A percentile compares a stretch with the other conserved stretches of the same genome.
phyloP scores from a whole-genome alignment of 495 filamentous ascomycete genomes.

The Talaromyces thailandensis region DNA sequence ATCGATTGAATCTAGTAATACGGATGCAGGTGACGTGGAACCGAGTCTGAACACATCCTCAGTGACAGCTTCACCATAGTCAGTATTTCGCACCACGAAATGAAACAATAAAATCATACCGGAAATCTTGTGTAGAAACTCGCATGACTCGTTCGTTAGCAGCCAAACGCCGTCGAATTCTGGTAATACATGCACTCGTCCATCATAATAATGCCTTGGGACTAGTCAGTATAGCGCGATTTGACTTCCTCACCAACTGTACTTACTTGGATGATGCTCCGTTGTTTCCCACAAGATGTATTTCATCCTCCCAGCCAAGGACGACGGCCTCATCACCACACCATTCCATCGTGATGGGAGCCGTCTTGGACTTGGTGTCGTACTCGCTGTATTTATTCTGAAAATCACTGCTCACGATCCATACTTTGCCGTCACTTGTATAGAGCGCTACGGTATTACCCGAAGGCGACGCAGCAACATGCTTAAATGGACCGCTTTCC shows the following conservation, averaged over 20 bases:
- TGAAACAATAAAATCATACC: constrained; percentile 22
- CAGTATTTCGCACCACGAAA: constrained; percentile 5
- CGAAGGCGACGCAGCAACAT: constrained; percentile 83
- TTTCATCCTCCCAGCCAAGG: constrained; percentile 94
- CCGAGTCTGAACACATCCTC: constrained; percentile 85
- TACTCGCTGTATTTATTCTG: constrained; percentile 87
- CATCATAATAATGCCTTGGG: constrained; percentile 76
- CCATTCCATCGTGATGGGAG: constrained; percentile 85
- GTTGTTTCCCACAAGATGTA: constrained; percentile 86
- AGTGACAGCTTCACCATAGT: constrained; percentile 50
- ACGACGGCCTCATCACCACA: constrained; percentile 93
- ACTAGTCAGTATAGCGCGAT: not conserved
- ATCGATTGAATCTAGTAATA: constrained; percentile 84
- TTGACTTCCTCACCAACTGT: not conserved
- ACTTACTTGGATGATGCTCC: constrained; percentile 60
- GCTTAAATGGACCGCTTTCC: constrained; percentile 84
- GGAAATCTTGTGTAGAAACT: constrained; percentile 89
- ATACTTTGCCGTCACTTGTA: constrained; percentile 74
- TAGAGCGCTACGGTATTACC: constrained; percentile 83
- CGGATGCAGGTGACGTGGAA: constrained; percentile 77
- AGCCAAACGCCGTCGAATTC: constrained; percentile 84
- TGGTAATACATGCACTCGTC: constrained; percentile 77
- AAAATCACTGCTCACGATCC: constrained; percentile 92
- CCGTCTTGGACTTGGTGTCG: constrained; percentile 75
- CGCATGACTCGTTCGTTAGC: constrained; percentile 84